A percentile compares a stretch with the other conserved stretches of the same genome.
Conservation (phyloP, 495 filamentous ascomycete genomes). For the Penicillium cataractarum region DNA sequence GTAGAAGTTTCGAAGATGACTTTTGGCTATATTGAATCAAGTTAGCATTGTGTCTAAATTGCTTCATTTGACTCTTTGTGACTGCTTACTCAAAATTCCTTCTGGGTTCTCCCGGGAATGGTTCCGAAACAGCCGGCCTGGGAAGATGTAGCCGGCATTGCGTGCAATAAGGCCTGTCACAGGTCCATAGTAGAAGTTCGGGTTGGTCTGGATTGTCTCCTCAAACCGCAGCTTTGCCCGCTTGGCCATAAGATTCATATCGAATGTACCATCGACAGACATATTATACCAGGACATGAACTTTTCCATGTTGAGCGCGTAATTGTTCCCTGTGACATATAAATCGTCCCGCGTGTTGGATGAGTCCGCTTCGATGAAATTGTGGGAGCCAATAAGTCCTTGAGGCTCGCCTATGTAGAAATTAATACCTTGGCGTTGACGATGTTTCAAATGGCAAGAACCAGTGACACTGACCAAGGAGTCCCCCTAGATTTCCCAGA, state of each 20-base stretch:
- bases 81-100: slow-evolving; percentile 41
- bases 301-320: slow-evolving; percentile 46
- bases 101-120: slow-evolving; percentile 49
- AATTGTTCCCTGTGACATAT: slow-evolving; percentile 49
- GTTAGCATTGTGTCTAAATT: not conserved
- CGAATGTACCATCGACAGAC: slow-evolving; percentile 39
- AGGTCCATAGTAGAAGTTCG: slow-evolving; percentile 57
- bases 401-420: slow-evolving; percentile 34
- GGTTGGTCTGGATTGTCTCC: slow-evolving; percentile 53
- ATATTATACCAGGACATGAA: slow-evolving; percentile 45
- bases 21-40: slow-evolving; percentile 35
- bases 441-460: too few species aligned
- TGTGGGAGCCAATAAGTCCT: slow-evolving; percentile 58
- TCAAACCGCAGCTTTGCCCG: slow-evolving; percentile 45
- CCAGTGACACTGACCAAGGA: slow-evolving; percentile 27
- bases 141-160: slow-evolving; percentile 52
- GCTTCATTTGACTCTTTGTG: not conserved
- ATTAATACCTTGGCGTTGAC: too few species aligned
- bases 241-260: slow-evolving; percentile 41
- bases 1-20: slow-evolving; percentile 52
- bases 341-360: slow-evolving; percentile 58
- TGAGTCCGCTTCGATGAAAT: slow-evolving; percentile 59
- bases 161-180: slow-evolving; percentile 51
- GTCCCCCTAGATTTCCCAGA: slow-evolving; percentile 31
- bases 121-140: slow-evolving; percentile 50